Conservation (phyloP, 768 basidiomycete species). For the Mrakia blollopis region DNA sequence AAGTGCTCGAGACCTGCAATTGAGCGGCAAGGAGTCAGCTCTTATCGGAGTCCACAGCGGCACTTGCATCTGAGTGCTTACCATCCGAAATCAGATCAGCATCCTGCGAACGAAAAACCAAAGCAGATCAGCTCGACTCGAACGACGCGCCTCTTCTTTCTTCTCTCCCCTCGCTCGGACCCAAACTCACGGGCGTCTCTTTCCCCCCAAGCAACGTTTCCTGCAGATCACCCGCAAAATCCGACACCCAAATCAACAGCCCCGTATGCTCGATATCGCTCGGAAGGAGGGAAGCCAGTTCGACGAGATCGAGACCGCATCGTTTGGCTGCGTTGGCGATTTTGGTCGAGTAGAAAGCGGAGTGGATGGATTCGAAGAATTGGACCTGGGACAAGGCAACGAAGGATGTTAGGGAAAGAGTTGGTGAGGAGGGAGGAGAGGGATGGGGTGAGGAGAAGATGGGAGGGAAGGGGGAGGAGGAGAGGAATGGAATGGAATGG, state of each 20-base stretch:
- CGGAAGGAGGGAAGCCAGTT: constrained; percentile 9
- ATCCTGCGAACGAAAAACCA: constrained; percentile 2
- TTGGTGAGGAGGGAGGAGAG: neutral
- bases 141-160: no score
- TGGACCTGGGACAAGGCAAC: neutral
- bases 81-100: constrained; percentile 3
- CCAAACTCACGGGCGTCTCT: constrained; percentile 4
- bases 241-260: constrained; percentile 8
- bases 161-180: neutral
- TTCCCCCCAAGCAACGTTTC: constrained; percentile 13
- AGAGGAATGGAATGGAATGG: no score
- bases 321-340: constrained; percentile 13
- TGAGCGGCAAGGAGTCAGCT: neutral
- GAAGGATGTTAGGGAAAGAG: neutral
- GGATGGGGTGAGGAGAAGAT: neutral
- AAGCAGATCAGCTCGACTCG: neutral
- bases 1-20: neutral
- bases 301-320: constrained; percentile 17
- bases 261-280: neutral
- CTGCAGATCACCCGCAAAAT: constrained; percentile 18
- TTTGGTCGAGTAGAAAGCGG: constrained; percentile 15
- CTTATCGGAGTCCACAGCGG: neutral
- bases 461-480: neutral
- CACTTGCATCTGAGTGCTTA: neutral
- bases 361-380: constrained; percentile 13